phyloP scores from a whole-genome alignment of 495 filamentous ascomycete genomes.

The Amphirosellinia nigrospora region DNA sequence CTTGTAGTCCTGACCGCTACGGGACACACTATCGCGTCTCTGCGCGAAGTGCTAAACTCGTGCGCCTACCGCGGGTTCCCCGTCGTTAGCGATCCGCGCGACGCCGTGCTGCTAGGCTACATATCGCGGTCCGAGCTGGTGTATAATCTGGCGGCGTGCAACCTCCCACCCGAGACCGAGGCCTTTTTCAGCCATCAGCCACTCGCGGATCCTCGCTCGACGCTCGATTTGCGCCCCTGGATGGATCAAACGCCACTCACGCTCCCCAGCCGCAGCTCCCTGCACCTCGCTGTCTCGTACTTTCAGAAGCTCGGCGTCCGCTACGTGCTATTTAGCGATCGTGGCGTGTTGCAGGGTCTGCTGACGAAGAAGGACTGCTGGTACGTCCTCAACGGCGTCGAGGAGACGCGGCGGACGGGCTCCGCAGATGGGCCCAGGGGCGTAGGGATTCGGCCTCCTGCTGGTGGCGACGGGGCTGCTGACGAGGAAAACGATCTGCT shows the following conservation, averaged over 20 bases:
- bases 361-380: constrained; percentile 99
- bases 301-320: constrained; percentile 92
- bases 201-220: constrained; percentile 76
- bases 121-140: constrained; percentile 91
- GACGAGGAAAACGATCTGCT: constrained; percentile 8
- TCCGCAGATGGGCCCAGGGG: constrained; percentile 15
- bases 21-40: constrained; percentile 81
- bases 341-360: constrained; percentile 80
- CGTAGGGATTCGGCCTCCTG: constrained; percentile 11
- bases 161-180: constrained; percentile 72
- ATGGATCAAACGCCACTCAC: constrained; percentile 99
- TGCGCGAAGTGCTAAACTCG: constrained; percentile 69
- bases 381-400: constrained; percentile 84
- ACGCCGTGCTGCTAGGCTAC: constrained; percentile 83
- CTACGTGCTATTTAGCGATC: constrained; percentile 86
- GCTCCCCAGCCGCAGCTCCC: constrained; percentile 71
- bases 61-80: constrained; percentile 92
- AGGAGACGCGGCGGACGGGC: constrained; percentile 58
- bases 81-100: constrained; percentile 76
- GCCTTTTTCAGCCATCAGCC: constrained; percentile 84
- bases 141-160: constrained; percentile 74
- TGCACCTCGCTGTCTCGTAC: constrained; percentile 84
- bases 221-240: constrained; percentile 89
- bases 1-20: constrained; percentile 83
- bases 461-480: background rate